Base-by-base conservation (phyloP, 2,329 filamentous ascomycete species). In the Coleophoma eucalyptorum region DNA sequence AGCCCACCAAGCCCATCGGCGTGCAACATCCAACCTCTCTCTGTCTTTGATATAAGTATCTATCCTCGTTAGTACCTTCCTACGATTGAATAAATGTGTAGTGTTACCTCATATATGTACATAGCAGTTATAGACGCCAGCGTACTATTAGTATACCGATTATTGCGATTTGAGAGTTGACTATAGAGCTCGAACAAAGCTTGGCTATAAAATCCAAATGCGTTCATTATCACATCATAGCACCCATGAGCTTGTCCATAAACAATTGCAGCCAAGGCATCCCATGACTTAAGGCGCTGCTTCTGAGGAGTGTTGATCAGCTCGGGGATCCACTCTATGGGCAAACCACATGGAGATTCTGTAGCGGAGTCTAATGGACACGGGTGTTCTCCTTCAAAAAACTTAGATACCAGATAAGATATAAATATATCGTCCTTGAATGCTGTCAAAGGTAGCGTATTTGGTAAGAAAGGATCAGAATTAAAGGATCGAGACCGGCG, bases 81-180 rank as follows among this genome's bases (percentile, higher is more conserved):
- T n/a, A n/a, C n/a, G n/a, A 20, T 44, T 26, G 26, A 47, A 42
- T 43, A 10, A 26, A 50, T n/a, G n/a, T n/a, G n/a, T n/a, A 26
- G 7, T 7, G 33, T 43, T 51, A 54, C 52, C 49, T 54, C 49
- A 46, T 51, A 51, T 19, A 49, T 49, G 18, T 43, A 49, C 11
- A 54, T 41, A 32, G 49, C 49, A 43, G 52, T 51, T n/a, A 54
- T 43, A 19, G 41, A 46, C 35, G 49, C 52, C 20, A 54, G 33
- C 18, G 42, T 54, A 19, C 43, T 42, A 15, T 50, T 31, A 46
- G 35, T 16, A 49, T 32, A n/a, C 21, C 42, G 40, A 46, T 46
- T 38, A 40, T 43, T 31, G 21, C 20, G 40, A 20, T 37, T 21
- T 19, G 47, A 50, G n/a, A 53, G 37, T 50, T 32, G 4, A 12